Evolutionary conservation across 78 protist genomes (phyloP).

Genomic region (Parvularia atlantis): DNA sequence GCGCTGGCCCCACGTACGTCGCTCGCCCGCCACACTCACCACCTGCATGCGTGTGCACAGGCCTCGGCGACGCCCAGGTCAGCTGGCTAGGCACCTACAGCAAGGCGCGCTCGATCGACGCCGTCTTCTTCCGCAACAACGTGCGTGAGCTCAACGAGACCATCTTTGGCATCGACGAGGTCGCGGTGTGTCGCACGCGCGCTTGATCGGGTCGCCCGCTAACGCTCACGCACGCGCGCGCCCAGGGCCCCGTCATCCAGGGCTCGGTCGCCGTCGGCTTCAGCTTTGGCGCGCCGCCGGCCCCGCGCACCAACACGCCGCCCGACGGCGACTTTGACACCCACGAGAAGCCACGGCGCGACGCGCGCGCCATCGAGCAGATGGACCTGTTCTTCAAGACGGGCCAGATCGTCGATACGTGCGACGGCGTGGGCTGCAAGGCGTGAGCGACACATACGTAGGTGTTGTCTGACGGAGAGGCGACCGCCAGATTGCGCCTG

Average conservation of each 20-base stretch:
- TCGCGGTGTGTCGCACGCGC: background rate
- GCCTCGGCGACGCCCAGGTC: conserved; percentile 12
- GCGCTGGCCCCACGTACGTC: no score
- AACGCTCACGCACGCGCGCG: background rate
- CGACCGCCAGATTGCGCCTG: no score
- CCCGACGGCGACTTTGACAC: background rate
- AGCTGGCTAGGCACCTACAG: background rate
- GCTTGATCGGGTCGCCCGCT: background rate
- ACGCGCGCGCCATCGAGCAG: background rate
- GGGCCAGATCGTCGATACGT: background rate
- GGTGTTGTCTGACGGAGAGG: no score
- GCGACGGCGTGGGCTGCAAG: no score
- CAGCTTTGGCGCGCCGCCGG: no score
- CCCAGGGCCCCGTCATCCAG: no score
- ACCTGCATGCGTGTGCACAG: background rate
- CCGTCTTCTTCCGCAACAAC: background rate
- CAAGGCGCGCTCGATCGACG: background rate
- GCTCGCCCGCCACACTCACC: background rate
- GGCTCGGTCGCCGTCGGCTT: no score
- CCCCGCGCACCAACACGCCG: no score
- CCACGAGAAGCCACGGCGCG: conserved; percentile 1
- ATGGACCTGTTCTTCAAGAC: background rate
- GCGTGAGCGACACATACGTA: no score
- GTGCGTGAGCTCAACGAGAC: background rate
- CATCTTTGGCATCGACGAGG: background rate